Percentiles rank a stretch among this genome's conserved stretches.
phyloP scores from a whole-genome alignment of 768 basidiomycete genomes.

The Podaxis sp. region DNA sequence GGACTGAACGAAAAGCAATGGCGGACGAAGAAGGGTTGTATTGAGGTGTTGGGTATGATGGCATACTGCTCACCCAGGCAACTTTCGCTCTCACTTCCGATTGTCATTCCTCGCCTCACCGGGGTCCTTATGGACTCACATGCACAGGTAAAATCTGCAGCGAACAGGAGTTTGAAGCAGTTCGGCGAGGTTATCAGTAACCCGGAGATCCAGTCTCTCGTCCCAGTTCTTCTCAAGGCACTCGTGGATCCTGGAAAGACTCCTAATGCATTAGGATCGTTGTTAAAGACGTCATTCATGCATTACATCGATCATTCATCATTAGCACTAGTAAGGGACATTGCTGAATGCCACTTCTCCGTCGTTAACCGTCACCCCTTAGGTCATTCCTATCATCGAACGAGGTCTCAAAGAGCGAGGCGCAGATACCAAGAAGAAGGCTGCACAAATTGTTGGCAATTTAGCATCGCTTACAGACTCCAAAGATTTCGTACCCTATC shows the following conservation, averaged over 20 bases:
- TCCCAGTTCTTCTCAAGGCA: slow-evolving; percentile 88
- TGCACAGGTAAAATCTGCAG: slow-evolving; percentile 89
- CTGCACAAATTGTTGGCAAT: slow-evolving; percentile 97
- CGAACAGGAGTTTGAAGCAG: slow-evolving; percentile 94
- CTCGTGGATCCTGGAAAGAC: slow-evolving; percentile 95
- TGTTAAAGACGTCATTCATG: slow-evolving; percentile 94
- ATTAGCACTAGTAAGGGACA: slow-evolving; percentile 71
- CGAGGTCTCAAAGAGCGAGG: slow-evolving; percentile 89
- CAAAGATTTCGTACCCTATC: slow-evolving; percentile 93
- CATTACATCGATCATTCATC: slow-evolving; percentile 99
- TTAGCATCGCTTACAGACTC: slow-evolving; percentile 86
- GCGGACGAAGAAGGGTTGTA: slow-evolving; percentile 96
- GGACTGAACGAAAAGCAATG: slow-evolving; percentile 98
- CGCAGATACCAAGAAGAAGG: slow-evolving; percentile 93
- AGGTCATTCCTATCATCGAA: slow-evolving; percentile 95
- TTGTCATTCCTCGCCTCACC: slow-evolving; percentile 95
- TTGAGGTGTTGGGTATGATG: slow-evolving; percentile 97
- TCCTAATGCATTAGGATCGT: slow-evolving; percentile 74
- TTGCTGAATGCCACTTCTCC: neutral
- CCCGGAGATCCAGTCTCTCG: slow-evolving; percentile 92
- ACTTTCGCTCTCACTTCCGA: slow-evolving; percentile 90
- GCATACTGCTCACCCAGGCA: slow-evolving; percentile 97
- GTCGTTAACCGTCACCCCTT: neutral
- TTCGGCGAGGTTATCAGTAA: slow-evolving; percentile 99
- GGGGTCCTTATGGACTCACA: slow-evolving; percentile 96